These are phyloP conservation scores for Diaporthe caulivora DNA, from an alignment of 2,329 filamentous ascomycete species.

Conservation along the genomic window DNA sequence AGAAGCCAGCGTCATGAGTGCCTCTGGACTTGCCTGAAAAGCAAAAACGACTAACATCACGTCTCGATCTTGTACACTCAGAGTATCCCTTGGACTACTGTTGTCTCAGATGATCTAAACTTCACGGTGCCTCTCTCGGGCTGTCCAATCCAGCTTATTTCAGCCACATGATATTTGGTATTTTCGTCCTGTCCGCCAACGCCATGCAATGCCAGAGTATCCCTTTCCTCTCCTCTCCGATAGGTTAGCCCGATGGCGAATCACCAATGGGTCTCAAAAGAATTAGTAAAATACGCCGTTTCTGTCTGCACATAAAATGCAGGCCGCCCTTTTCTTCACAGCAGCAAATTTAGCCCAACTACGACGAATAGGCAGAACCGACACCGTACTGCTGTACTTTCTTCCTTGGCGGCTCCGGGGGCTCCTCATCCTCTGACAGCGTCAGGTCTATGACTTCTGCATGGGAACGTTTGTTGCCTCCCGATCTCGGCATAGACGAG, in stretches of 20 bases:
- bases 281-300: conserved; percentile 9
- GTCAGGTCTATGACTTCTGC: conserved; percentile 72
- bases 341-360: background rate
- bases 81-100: background rate
- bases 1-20: background rate
- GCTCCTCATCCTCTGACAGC: conserved; percentile 65
- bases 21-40: background rate
- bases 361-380: conserved; percentile 32
- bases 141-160: conserved; percentile 32
- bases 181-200: conserved; percentile 36
- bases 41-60: background rate
- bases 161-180: conserved; percentile 39
- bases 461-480: conserved; percentile 60
- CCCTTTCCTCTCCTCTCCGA: conserved; percentile 1
- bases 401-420: conserved; percentile 60
- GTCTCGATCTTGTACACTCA: background rate
- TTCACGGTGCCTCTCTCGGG: conserved; percentile 20
- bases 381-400: conserved; percentile 54
- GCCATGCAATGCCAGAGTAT: conserved; percentile 38
- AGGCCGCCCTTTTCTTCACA: background rate
- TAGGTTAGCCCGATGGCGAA: conserved; percentile 18
- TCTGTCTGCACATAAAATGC: background rate
- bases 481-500: conserved; percentile 52
- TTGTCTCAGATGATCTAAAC: conserved; percentile 24
- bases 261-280: conserved; percentile 9